Evolutionary conservation across 106 monocot species (phyloP).

Genomic region (Dioscorea dumetorum): DNA sequence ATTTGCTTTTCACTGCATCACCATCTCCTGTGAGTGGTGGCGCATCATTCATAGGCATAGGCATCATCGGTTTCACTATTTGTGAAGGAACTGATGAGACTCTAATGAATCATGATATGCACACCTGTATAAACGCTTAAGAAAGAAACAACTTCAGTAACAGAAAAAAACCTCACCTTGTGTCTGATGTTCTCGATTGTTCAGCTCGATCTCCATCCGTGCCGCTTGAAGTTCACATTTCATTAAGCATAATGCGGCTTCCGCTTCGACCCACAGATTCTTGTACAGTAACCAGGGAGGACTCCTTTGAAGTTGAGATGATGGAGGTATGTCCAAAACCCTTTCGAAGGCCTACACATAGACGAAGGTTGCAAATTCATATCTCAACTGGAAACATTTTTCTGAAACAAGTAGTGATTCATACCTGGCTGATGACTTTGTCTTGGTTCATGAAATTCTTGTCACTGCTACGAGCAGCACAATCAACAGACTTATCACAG

Average conservation of each 20-base stretch:
- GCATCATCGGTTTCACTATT: background rate
- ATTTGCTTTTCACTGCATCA: conserved; percentile 4
- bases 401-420: background rate
- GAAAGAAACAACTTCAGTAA: background rate
- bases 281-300: conserved; percentile 26
- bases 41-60: background rate
- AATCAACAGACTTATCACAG: background rate
- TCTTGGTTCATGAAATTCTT: background rate
- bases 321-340: conserved; percentile 12
- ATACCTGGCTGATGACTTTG: background rate
- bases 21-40: background rate
- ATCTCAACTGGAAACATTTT: background rate
- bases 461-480: background rate
- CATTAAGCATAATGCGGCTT: conserved; percentile 46
- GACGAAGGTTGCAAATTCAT: background rate
- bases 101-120: background rate
- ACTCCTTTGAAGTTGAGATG: conserved; percentile 12
- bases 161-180: conserved; percentile 12
- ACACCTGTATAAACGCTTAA: background rate
- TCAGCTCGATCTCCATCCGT: conserved; percentile 11
- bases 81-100: background rate
- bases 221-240: conserved; percentile 50
- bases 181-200: conserved; percentile 5
- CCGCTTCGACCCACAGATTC: conserved; percentile 55
- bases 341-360: conserved; percentile 23